Base-by-base conservation (phyloP, 768 basidiomycete species). In the Psilocybe sp. region DNA sequence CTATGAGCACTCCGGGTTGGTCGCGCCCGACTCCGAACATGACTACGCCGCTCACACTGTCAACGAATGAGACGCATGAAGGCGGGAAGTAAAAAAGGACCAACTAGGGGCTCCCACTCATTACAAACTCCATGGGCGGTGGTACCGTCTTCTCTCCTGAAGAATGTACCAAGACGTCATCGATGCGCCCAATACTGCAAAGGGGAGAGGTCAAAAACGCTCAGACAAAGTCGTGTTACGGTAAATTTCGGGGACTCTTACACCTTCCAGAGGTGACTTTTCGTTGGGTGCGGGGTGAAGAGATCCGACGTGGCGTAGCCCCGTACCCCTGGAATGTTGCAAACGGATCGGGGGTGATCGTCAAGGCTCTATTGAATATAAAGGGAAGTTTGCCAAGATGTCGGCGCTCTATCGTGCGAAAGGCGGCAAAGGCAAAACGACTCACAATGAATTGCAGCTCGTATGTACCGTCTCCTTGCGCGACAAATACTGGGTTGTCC, bases 231-330 rank as follows among this genome's bases (percentile, higher is more conserved):
- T 28, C n/a, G 28, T 43, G 2, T 16, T 15, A 10, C 31, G n/a
- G 19, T 2, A 7, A 14, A 16, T 33, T 16, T 37, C 5, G 20
- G 31, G 9, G 6, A 57, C 67, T n/a, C n/a, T 10, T 46, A 77
- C 75, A 77, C 61, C 60, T 67, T 76, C 65, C 71, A 80, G 4
- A 75, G 53, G 18, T 68, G 59, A 4, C 64, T 45, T 20, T 74
- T 71, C 13, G 67, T 72, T 0, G 78, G 74, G 52, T 80, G 78
- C 15, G 59, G 66, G 37, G 64, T 50, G 51, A 74, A 76, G 4
- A 76, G 59, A 57, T 79, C 78, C 1, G 67, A 68, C 7, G 71
- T 76, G 1, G 68, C 69, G 44, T 76, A 78, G 7, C 76, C 76
- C 35, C 53, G 55, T 4, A 62, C 61, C 50, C 69, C 68, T 3